Conservation (phyloP, 2,329 filamentous ascomycete genomes). For the Aspergillus sp. region DNA sequence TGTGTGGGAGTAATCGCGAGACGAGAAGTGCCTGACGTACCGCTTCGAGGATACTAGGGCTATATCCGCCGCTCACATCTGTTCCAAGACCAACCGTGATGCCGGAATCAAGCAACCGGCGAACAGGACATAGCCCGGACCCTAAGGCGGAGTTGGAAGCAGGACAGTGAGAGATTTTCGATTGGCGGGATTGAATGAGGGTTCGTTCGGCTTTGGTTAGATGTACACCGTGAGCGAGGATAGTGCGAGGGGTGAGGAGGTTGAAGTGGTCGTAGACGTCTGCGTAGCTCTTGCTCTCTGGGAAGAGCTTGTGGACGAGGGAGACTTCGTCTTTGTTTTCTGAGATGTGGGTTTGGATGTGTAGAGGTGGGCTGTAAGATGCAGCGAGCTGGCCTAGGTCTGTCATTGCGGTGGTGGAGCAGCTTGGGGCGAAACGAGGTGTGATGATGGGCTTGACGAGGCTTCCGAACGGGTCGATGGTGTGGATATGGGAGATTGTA, state of each 20-base stretch:
- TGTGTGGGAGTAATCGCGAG: conserved; percentile 58
- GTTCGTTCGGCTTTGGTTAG: conserved; percentile 61
- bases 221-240: conserved; percentile 83
- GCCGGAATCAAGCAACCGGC: conserved; percentile 67
- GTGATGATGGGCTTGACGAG: conserved; percentile 79
- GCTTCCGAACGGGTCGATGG: conserved; percentile 57
- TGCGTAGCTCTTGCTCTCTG: conserved; percentile 61
- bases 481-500: conserved; percentile 62
- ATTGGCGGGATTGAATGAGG: conserved; percentile 56
- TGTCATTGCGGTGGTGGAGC: conserved; percentile 51
- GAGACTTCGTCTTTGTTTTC: conserved; percentile 73
- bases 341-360: conserved; percentile 81
- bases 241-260: conserved; percentile 66
- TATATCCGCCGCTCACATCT: conserved; percentile 86
- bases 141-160: conserved; percentile 80
- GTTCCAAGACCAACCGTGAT: conserved; percentile 83
- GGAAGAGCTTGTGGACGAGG: conserved; percentile 68
- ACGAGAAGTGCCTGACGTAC: conserved; percentile 76
- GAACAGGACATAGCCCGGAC: conserved; percentile 70
- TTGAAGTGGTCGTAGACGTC: conserved; percentile 71
- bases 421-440: conserved; percentile 57
- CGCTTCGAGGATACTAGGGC: conserved; percentile 74
- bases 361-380: conserved; percentile 54
- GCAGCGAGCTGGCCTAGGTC: conserved; percentile 61
- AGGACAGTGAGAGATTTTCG: conserved; percentile 79